phyloP scores from a whole-genome alignment of 2,329 filamentous ascomycete species.

The Fusarium sp. region DNA sequence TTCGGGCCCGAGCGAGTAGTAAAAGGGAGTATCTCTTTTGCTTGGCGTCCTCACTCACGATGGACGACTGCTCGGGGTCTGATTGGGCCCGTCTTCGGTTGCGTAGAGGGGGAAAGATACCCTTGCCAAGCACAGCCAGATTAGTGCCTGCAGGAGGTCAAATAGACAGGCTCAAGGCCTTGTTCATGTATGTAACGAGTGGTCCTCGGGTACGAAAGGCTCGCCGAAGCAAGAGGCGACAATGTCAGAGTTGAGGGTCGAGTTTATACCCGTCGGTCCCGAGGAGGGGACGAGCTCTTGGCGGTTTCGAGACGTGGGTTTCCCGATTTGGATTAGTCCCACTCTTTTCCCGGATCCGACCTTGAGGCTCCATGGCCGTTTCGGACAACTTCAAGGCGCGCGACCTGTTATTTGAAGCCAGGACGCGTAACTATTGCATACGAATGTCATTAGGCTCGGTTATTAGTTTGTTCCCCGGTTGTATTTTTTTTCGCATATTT shows the following conservation, averaged over 20 bases:
- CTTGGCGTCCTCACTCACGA: constrained; percentile 6
- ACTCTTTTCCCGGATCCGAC: constrained; percentile 35
- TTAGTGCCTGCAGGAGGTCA: not conserved
- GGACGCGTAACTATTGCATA: constrained; percentile 3
- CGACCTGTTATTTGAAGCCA: not conserved
- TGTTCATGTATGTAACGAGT: not conserved
- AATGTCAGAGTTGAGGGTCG: constrained; percentile 8
- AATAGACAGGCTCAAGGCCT: not conserved
- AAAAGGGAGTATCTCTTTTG: constrained; percentile 3
- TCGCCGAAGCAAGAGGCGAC: constrained; percentile 15
- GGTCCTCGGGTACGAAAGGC: constrained; percentile 12
- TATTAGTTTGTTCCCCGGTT: not conserved
- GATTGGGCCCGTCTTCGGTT: constrained; percentile 10
- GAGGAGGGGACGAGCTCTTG: constrained; percentile 25
- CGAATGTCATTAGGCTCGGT: constrained; percentile 1
- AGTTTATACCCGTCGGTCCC: constrained; percentile 40
- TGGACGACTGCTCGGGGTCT: not conserved
- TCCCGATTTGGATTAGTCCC: constrained; percentile 36
- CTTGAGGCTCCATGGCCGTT: constrained; percentile 14
- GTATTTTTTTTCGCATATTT: not conserved
- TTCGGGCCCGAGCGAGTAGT: constrained; percentile 29
- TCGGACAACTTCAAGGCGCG: constrained; percentile 16
- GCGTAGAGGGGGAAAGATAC: not conserved
- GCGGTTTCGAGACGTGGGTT: constrained; percentile 4
- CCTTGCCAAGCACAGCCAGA: not conserved